Evolutionary conservation across 805 yeast genomes (phyloP).

Genomic region (Pichia manshurica): DNA sequence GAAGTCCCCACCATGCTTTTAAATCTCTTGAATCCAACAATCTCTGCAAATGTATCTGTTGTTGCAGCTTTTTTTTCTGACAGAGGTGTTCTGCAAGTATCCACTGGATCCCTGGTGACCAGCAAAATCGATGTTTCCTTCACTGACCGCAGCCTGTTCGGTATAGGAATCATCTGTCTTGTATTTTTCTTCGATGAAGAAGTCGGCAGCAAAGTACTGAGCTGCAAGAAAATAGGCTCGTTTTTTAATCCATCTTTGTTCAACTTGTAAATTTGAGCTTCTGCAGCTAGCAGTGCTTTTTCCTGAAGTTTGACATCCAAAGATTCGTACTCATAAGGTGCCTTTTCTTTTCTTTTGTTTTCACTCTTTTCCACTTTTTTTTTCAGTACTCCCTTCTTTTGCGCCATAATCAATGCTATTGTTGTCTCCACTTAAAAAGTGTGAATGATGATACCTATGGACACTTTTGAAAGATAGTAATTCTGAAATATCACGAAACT

Average conservation of each 20-base stretch:
- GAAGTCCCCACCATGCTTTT: constrained; percentile 41
- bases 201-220: constrained; percentile 44
- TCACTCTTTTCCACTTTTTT: not conserved
- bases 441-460: too few species aligned
- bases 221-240: constrained; percentile 36
- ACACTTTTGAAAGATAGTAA: too few species aligned
- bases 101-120: constrained; percentile 70
- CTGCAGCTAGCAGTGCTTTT: constrained; percentile 23
- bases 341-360: constrained; percentile 1
- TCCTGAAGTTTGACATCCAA: constrained; percentile 15
- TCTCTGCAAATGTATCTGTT: constrained; percentile 55
- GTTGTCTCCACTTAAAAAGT: too few species aligned
- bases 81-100: constrained; percentile 46
- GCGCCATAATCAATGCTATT: too few species aligned
- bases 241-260: constrained; percentile 20
- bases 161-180: constrained; percentile 56
- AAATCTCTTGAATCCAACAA: constrained; percentile 54
- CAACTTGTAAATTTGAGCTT: constrained; percentile 30
- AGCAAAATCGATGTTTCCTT: constrained; percentile 49
- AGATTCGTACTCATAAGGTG: constrained; percentile 8
- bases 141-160: constrained; percentile 44
- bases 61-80: constrained; percentile 47
- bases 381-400: constrained; percentile 3
- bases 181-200: constrained; percentile 38
- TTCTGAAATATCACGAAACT: too few species aligned